Base-by-base conservation (phyloP, 306 rosid species). In the Citrullus mucosospermus region DNA sequence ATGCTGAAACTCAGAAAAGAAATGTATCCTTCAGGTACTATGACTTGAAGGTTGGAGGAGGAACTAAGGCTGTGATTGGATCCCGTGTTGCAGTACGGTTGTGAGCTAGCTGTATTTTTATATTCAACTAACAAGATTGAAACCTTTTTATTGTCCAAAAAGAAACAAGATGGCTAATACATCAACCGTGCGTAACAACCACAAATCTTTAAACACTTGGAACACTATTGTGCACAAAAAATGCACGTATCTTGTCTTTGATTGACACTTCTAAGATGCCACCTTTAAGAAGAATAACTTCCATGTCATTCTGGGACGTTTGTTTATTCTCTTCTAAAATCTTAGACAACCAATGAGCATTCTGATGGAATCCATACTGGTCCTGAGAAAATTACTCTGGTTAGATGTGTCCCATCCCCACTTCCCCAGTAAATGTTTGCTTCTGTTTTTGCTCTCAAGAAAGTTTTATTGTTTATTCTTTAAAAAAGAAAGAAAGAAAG, bases 71-170 rank as follows among this genome's bases (percentile, higher is more conserved):
- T 14, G 91, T 82, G 85, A 89, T 84, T 78, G 98, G 98, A 86
- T 92, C 98, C 43, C 97, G 97, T 79, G 98, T 94, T 76, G 98
- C 98, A 85, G 98, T 94, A 90, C 81, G 97, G 90, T 90, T 90
- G 96, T 91, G 82, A 85, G 78, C 83, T 84, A 84, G 86, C 90
- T 87, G 79, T 84, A 78, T 89, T 84, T 62, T 83, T 43, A 43
- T 78, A 67, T 76, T 87, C 38, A 53, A 54, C 58, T 53, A 14
- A 53, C 57, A 13, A 63, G 22, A 8, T 50, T 25, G 28, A 25
- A 25, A 25, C 28, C 28, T 10, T 36, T 65, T 1, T 18, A 18
- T 68, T 41, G 25, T 16, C n/a, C 62, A 0, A 48, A 28, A 74
- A 74, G 28, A 15, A 74, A 50, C 60, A 30, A 46, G n/a, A 69